A percentile compares a stretch with the other conserved stretches of the same genome.
Conservation (phyloP, 139 green algal genomes). For the Tetratostichococcus sp. region DNA sequence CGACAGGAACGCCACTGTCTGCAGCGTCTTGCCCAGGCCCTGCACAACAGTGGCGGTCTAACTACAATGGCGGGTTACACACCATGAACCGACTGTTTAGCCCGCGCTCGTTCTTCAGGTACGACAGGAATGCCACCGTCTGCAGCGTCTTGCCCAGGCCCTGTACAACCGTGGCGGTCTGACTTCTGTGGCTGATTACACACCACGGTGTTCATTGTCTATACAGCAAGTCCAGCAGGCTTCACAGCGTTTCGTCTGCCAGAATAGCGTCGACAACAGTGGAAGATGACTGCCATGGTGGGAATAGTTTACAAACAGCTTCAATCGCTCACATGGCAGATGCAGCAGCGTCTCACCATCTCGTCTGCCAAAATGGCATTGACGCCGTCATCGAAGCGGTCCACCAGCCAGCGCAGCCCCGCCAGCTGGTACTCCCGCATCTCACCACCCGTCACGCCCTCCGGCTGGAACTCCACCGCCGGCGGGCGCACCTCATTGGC, state of each 20-base stretch:
- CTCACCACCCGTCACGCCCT: conserved; percentile 23
- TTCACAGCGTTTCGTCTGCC: too few species aligned
- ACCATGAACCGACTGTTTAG: too few species aligned
- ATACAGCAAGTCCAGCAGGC: too few species aligned
- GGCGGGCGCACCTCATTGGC: not conserved
- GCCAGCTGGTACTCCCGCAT: conserved; percentile 75
- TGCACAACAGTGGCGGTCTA: not conserved
- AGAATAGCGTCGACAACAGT: too few species aligned
- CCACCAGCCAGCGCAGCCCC: conserved; percentile 50
- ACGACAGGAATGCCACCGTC: conserved; percentile 36
- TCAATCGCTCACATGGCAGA: too few species aligned
- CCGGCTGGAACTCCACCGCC: conserved; percentile 28
- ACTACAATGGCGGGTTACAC: not conserved
- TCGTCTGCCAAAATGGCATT: conserved; percentile 61
- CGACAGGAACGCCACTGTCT: conserved; percentile 37
- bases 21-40: conserved; percentile 65
- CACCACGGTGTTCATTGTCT: too few species aligned
- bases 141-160: conserved; percentile 64
- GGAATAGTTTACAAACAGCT: too few species aligned
- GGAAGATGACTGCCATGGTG: too few species aligned
- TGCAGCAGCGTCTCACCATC: too few species aligned
- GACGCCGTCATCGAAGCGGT: conserved; percentile 37
- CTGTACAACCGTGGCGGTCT: conserved; percentile 1
- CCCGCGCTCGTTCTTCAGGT: conserved; percentile 27
- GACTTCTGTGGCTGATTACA: not conserved